Evolutionary conservation across 257 asterid species (phyloP), one percentile per base, ranked within the genome.

Genomic region (Solanum habrochaites): DNA sequence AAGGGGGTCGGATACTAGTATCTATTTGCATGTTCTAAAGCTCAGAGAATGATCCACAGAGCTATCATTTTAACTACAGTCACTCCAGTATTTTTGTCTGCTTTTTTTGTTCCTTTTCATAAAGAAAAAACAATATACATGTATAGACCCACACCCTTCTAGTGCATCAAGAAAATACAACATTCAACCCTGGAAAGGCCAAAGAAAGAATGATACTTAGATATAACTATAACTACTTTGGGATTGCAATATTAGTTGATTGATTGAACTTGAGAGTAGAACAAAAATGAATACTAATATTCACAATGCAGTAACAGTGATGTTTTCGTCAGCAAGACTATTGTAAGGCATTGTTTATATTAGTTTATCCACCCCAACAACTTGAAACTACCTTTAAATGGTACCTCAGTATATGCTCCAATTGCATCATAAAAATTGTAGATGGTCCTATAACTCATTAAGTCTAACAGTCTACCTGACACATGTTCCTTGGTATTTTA

Each of bases 341-440:
- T 74, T 42, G 13, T 21, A 69, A 32, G 49, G 15, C 69, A 11
- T 49, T 52, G 7, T 72, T 83, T 86, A 83, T 42, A 77, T 90
- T 92, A 91, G 78, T 12, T 27, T 58, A 58, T 21, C 67, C 25
- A 1, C 84, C 88, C 89, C 92, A 93, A 87, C 91, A 75, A 88
- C 92, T 84, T 88, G 21, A 45, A 82, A 29, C 64, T 86, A 58
- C 27, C 47, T 27, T 25, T 83, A 64, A 67, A 84, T 62, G 47
- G 66, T 40, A 37, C 60, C 39, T 84, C 56, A 74, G 10, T 77
- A 64, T 66, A 69, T n/a, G 39, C 78, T 84, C 37, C 45, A 60
- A 56, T 13, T 45, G 37, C 64, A 31, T 31, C 86, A 64, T 35
- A 12, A 16, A 49, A 32, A 49, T 83, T 40, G 37, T 83, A 42